Evolutionary conservation across 345 rosid genomes (phyloP).

Genomic region (Gossypium arboreum): DNA sequence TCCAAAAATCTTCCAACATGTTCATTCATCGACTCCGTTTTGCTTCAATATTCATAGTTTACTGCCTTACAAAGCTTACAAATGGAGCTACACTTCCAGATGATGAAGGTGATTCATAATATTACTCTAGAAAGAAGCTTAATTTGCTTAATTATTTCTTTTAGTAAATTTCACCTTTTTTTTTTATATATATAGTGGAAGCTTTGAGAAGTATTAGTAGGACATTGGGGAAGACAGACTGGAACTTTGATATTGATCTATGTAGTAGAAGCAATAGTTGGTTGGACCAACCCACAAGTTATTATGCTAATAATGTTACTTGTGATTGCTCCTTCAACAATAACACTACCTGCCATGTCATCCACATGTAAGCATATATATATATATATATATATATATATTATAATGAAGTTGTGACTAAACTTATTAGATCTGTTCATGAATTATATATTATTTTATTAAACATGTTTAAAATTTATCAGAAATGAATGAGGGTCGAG

Average conservation of each 20-base stretch:
- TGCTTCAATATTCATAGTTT: no score
- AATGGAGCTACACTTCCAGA: no score
- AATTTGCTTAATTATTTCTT: no score
- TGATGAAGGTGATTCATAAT: no score
- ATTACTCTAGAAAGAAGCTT: no score
- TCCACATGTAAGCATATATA: not conserved
- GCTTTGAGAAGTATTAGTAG: constrained; percentile 37
- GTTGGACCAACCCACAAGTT: constrained; percentile 9
- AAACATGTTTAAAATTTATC: no score
- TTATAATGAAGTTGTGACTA: no score
- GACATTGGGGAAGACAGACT: constrained; percentile 31
- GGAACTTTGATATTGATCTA: constrained; percentile 53
- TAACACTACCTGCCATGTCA: constrained; percentile 35
- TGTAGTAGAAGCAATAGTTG: constrained; percentile 25
- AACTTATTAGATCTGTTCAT: no score
- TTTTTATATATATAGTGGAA: constrained; percentile 25
- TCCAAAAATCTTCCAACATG: not conserved
- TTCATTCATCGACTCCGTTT: not conserved
- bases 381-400: not conserved
- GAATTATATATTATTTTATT: no score
- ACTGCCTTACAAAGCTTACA: no score
- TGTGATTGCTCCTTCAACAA: constrained; percentile 38
- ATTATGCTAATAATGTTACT: constrained; percentile 12
- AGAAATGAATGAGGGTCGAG: no score
- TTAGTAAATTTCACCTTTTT: no score